Conservation (phyloP, 495 filamentous ascomycete species). For the Tuber brumale region DNA sequence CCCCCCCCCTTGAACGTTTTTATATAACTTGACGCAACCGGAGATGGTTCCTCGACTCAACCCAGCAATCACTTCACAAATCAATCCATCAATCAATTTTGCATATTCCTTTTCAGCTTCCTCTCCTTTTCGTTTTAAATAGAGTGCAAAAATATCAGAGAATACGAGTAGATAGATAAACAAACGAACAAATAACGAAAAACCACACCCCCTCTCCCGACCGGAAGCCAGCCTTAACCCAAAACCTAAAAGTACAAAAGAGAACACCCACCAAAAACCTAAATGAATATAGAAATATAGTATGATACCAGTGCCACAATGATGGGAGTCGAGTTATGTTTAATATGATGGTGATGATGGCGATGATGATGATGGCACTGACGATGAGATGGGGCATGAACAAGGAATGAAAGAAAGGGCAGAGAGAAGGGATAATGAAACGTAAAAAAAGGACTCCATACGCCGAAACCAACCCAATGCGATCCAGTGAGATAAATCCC, state of each 20-base stretch:
- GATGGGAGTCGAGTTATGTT: background rate
- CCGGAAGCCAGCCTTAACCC: background rate
- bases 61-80: background rate
- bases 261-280: background rate
- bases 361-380: background rate
- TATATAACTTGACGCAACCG: background rate
- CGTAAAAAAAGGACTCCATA: background rate
- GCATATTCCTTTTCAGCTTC: background rate
- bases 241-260: conserved; percentile 1
- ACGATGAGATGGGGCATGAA: background rate
- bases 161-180: too few species aligned
- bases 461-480: conserved; percentile 1
- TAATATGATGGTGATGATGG: background rate
- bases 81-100: background rate
- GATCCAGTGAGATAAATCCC: background rate
- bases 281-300: background rate
- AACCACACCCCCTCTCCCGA: background rate
- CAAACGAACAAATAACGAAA: background rate
- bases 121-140: background rate
- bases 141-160: background rate
- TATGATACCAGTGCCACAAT: background rate
- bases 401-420: background rate
- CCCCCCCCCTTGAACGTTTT: background rate
- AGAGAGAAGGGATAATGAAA: background rate
- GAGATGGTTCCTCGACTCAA: background rate